Conservation (phyloP, 164 flowering plant genomes). For the Cinnamomum micranthum region DNA sequence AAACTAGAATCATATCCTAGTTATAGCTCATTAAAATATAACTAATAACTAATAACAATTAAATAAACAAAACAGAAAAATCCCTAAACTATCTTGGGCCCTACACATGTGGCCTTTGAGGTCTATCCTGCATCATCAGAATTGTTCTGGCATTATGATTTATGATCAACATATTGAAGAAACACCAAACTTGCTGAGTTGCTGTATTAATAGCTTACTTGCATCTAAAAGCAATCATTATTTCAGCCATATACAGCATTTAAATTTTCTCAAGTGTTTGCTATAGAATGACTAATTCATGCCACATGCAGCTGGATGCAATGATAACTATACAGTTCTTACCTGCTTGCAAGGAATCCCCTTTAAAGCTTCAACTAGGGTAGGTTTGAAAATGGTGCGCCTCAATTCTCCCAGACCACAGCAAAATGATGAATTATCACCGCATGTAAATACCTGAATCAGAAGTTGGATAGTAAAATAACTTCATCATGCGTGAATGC, state of each 20-base stretch:
- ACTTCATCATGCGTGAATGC: not conserved
- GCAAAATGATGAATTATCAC: constrained; percentile 86
- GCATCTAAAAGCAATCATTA: too few relatives aligned
- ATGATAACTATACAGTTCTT: not conserved
- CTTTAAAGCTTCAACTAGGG: constrained; percentile 72
- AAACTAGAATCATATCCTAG: too few relatives aligned
- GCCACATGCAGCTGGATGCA: not conserved
- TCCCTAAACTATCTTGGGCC: too few relatives aligned
- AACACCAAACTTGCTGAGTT: too few relatives aligned
- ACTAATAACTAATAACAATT: too few relatives aligned
- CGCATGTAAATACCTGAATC: constrained; percentile 84
- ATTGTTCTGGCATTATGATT: too few relatives aligned
- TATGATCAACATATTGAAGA: too few relatives aligned
- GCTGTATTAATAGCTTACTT: not conserved
- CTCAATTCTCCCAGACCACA: constrained; percentile 82
- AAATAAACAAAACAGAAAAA: too few relatives aligned
- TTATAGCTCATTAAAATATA: too few relatives aligned
- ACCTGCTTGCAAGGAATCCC: constrained; percentile 91
- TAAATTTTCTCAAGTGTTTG: not conserved
- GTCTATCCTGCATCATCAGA: too few relatives aligned
- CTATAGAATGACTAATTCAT: not conserved
- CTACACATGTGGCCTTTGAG: too few relatives aligned
- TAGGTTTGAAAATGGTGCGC: constrained; percentile 73
- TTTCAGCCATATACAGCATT: not conserved
- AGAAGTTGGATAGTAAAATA: not conserved